Percentiles rank a stretch among this genome's conserved stretches.
These are phyloP conservation scores for Breynia disticha DNA, from an alignment of 441 rosid genomes.

Conservation along the genomic window DNA sequence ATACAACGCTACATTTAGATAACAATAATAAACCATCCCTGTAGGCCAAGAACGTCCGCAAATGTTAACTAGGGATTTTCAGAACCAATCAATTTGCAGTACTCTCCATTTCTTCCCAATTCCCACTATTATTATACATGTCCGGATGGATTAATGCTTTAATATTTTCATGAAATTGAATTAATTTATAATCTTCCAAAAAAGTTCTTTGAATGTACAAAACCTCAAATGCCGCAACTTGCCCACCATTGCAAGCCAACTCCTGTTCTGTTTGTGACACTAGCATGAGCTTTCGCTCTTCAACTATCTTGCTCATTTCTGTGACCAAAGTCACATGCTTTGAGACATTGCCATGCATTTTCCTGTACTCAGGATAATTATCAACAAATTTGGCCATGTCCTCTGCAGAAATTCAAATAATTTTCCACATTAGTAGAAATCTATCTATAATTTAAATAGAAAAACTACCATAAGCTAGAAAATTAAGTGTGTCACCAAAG, in stretches of 20 bases:
- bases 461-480: conserved; percentile 1
- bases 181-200: no score
- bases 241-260: conserved; percentile 96
- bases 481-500: conserved; percentile 14
- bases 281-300: conserved; percentile 82
- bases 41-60: no score
- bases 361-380: conserved; percentile 84
- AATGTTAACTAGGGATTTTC: no score
- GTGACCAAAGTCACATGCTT: conserved; percentile 97
- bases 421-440: conserved; percentile 11
- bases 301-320: conserved; percentile 96
- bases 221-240: conserved; percentile 97
- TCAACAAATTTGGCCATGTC: conserved; percentile 99
- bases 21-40: no score
- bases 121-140: no score
- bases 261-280: conserved; percentile 97
- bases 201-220: not conserved
- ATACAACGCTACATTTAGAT: no score
- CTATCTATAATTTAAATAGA: not conserved
- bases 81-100: no score
- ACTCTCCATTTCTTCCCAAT: no score
- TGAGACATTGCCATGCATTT: conserved; percentile 98
- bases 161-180: no score
- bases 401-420: conserved; percentile 47
- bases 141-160: no score